Conservation (phyloP, 1,139 yeast species). For the Kurtzmaniella quercitrusa region DNA sequence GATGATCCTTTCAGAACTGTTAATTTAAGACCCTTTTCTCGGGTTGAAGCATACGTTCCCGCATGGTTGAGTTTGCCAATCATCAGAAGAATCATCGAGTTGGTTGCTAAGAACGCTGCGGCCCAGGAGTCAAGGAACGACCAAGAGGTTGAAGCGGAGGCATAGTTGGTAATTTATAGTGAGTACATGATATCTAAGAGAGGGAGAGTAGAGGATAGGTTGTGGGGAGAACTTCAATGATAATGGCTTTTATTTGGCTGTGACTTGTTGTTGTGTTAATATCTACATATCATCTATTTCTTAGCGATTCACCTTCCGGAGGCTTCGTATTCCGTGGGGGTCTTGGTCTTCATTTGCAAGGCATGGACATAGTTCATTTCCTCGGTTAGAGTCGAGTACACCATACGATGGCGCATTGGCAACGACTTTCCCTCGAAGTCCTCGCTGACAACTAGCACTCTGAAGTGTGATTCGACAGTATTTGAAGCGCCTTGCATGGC, state of each 20-base stretch:
- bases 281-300: too few relatives aligned
- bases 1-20: constrained; percentile 85
- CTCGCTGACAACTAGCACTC: constrained; percentile 66
- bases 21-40: constrained; percentile 77
- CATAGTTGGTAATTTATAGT: constrained; percentile 2
- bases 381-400: constrained; percentile 65
- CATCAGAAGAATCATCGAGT: constrained; percentile 81
- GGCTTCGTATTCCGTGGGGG: constrained; percentile 49
- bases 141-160: constrained; percentile 10
- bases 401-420: constrained; percentile 76
- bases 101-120: constrained; percentile 78
- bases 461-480: constrained; percentile 80
- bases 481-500: constrained; percentile 75
- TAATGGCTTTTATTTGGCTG: too few relatives aligned
- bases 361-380: constrained; percentile 89
- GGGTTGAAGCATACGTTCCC: constrained; percentile 95
- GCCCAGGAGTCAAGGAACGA: constrained; percentile 30
- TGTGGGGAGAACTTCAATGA: too few relatives aligned
- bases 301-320: too few relatives aligned
- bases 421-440: constrained; percentile 61
- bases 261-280: too few relatives aligned
- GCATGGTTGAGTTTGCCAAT: constrained; percentile 90
- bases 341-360: constrained; percentile 78
- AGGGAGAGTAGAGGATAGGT: neutral
- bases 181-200: neutral